These are phyloP conservation scores for Termitomyces eurrhizus DNA, from an alignment of 768 basidiomycete genomes.

Conservation along the genomic window DNA sequence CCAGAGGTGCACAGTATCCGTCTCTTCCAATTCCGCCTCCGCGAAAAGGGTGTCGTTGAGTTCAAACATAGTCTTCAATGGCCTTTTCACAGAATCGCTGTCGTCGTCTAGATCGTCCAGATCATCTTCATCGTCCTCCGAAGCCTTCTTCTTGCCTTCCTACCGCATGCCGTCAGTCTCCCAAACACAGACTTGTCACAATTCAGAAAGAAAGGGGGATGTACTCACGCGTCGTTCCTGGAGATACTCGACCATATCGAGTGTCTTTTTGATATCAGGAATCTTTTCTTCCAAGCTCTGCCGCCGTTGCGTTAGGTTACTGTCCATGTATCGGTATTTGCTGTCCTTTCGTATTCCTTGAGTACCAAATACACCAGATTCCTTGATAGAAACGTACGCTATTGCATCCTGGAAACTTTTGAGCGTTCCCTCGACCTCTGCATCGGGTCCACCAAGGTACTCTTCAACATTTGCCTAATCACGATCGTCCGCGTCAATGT, in stretches of 20 bases:
- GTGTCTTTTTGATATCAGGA: slow-evolving; percentile 90
- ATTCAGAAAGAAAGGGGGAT: no score
- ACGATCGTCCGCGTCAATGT: slow-evolving; percentile 3
- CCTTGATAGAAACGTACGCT: slow-evolving; percentile 58
- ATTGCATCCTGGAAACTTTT: slow-evolving; percentile 88
- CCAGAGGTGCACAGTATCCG: slow-evolving; percentile 92
- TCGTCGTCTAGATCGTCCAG: slow-evolving; percentile 38
- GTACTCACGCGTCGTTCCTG: slow-evolving; percentile 62
- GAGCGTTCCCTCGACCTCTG: slow-evolving; percentile 72
- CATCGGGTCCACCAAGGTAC: slow-evolving; percentile 77
- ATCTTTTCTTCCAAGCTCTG: slow-evolving; percentile 89
- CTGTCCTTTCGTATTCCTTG: slow-evolving; percentile 49
- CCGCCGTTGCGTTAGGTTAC: slow-evolving; percentile 73
- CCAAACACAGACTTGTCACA: neutral
- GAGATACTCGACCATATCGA: slow-evolving; percentile 84
- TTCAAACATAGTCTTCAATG: slow-evolving; percentile 85
- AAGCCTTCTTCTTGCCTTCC: slow-evolving; percentile 55
- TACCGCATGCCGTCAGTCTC: slow-evolving; percentile 22
- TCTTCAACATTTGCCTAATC: slow-evolving; percentile 80
- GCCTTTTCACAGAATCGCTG: slow-evolving; percentile 40
- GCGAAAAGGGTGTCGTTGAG: slow-evolving; percentile 94
- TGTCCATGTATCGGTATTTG: slow-evolving; percentile 99
- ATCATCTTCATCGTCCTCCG: slow-evolving; percentile 35
- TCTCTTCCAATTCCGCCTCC: slow-evolving; percentile 83
- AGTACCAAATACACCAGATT: slow-evolving; percentile 13